phyloP scores from a whole-genome alignment of 139 green algal genomes.

The Haematococcus lacustris region DNA sequence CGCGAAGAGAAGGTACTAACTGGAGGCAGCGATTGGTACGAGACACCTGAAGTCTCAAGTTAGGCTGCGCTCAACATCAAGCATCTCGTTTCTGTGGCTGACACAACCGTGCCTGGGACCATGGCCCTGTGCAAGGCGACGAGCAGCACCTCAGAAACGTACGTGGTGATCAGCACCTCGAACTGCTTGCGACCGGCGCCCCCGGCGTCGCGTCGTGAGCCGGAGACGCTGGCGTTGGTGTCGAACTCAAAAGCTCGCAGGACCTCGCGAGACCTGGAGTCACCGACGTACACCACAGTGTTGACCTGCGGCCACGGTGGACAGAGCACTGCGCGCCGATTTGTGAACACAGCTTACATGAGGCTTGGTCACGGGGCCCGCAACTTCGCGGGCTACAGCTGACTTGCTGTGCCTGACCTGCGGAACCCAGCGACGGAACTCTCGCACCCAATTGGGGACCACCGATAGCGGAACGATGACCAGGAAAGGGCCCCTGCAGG shows the following conservation, averaged over 20 bases:
- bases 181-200: conserved; percentile 10
- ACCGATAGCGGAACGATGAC: conserved; percentile 86
- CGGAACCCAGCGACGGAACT: conserved; percentile 80
- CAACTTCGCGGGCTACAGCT: too few relatives aligned
- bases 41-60: too few relatives aligned
- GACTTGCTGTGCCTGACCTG: too few relatives aligned
- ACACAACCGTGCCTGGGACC: too few relatives aligned
- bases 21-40: too few relatives aligned
- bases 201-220: conserved; percentile 7
- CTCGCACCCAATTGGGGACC: conserved; percentile 84
- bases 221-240: background rate
- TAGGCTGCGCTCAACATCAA: too few relatives aligned
- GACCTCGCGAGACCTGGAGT: conserved; percentile 40
- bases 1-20: too few relatives aligned
- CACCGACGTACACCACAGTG: conserved; percentile 83
- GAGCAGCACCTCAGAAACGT: too few relatives aligned
- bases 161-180: conserved; percentile 76
- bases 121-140: too few relatives aligned
- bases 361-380: too few relatives aligned
- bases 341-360: background rate
- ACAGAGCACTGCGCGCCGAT: too few relatives aligned
- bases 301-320: conserved; percentile 53
- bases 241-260: conserved; percentile 55
- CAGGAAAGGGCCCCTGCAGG: conserved; percentile 67
- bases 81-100: too few relatives aligned